Percentiles rank a stretch among this genome's conserved stretches.
These are phyloP conservation scores for Phytophthora cryptogea DNA, from an alignment of 352 stramenopile genomes.

Conservation along the genomic window DNA sequence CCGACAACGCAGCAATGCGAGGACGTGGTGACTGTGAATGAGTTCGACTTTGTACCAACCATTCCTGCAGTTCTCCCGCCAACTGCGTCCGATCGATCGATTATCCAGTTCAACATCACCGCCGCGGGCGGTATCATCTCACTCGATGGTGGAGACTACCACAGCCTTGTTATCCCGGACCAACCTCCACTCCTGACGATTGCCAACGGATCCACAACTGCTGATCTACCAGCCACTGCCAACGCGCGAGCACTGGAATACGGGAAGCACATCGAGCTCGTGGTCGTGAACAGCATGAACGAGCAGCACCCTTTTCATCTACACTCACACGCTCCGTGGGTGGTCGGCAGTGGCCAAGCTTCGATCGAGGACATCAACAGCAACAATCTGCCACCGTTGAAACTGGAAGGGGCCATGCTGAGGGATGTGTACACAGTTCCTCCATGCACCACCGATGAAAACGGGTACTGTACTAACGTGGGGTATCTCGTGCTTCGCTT, in stretches of 20 bases:
- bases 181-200: constrained; percentile 24
- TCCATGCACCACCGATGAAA: constrained; percentile 17
- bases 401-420: constrained; percentile 22
- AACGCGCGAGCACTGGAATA: constrained; percentile 25
- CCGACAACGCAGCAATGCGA: constrained; percentile 20
- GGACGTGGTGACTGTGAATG: constrained; percentile 19
- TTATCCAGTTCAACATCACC: constrained; percentile 32
- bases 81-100: constrained; percentile 22
- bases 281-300: constrained; percentile 31
- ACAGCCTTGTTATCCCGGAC: constrained; percentile 23
- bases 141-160: constrained; percentile 27
- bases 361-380: constrained; percentile 11
- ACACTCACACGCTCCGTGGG: constrained; percentile 32
- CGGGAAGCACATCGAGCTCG: constrained; percentile 30
- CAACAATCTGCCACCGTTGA: constrained; percentile 19
- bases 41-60: constrained; percentile 30
- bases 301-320: constrained; percentile 42
- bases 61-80: constrained; percentile 8
- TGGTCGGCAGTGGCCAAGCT: constrained; percentile 28
- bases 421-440: constrained; percentile 32
- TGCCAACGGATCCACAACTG: constrained; percentile 17
- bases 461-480: constrained; percentile 12
- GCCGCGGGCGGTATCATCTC: constrained; percentile 20
- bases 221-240: constrained; percentile 11
- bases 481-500: constrained; percentile 38